Conservation (phyloP, 2,329 filamentous ascomycete genomes). For the Mollisia scopiformis region DNA sequence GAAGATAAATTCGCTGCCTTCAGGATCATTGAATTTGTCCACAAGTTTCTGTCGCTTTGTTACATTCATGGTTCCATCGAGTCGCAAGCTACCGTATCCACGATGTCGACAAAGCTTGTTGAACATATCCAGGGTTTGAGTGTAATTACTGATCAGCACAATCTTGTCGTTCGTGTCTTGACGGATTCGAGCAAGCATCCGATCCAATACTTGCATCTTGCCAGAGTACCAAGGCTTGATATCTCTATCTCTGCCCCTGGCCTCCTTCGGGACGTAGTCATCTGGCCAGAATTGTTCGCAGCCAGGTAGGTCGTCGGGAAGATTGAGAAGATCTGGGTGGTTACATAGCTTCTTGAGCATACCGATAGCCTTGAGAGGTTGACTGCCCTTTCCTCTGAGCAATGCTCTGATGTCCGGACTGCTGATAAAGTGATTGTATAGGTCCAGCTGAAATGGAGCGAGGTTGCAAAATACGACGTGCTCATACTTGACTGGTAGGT, state of each 20-base stretch:
- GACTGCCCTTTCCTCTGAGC: slow-evolving; percentile 89
- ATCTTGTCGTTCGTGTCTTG: slow-evolving; percentile 99
- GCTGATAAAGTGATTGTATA: slow-evolving; percentile 97
- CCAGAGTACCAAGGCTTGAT: slow-evolving; percentile 96
- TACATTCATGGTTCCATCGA: slow-evolving; percentile 97
- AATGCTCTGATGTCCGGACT: slow-evolving; percentile 94
- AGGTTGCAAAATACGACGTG: slow-evolving; percentile 98
- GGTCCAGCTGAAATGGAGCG: slow-evolving; percentile 85
- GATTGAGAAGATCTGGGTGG: slow-evolving; percentile 88
- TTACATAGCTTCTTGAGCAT: slow-evolving; percentile 99
- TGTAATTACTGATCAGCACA: slow-evolving; percentile 98
- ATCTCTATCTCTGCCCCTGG: slow-evolving; percentile 86
- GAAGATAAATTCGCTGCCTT: slow-evolving; percentile 90
- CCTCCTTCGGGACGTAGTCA: slow-evolving; percentile 86
- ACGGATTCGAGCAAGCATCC: slow-evolving; percentile 94
- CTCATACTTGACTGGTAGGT: slow-evolving; percentile 97
- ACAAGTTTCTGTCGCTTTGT: slow-evolving; percentile 97
- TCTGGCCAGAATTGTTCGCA: slow-evolving; percentile 81
- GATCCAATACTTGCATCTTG: slow-evolving; percentile 97
- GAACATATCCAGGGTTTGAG: slow-evolving; percentile 92
- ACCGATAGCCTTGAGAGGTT: slow-evolving; percentile 94
- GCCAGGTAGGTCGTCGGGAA: slow-evolving; percentile 83
- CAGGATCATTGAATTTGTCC: slow-evolving; percentile 94
- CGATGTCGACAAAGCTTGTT: slow-evolving; percentile 86
- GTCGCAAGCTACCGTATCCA: slow-evolving; percentile 81